Percentiles rank a stretch among this genome's conserved stretches.
phyloP scores from a whole-genome alignment of 768 basidiomycete species.

The Tricholoma matsutake region DNA sequence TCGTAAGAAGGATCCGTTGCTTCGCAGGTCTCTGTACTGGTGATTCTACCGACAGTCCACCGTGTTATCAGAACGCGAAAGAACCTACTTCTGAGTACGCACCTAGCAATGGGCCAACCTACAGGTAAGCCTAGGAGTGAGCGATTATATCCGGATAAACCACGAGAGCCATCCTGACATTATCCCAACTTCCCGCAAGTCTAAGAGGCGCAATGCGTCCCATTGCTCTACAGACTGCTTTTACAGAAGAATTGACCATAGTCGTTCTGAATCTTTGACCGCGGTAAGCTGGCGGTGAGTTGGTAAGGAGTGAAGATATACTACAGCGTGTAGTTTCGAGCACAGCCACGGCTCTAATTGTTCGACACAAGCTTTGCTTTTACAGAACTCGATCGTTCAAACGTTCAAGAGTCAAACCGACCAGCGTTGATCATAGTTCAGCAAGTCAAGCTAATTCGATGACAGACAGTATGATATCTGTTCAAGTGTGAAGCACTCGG shows the following conservation, averaged over 20 bases:
- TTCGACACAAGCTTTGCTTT: too few species aligned
- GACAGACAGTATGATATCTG: too few species aligned
- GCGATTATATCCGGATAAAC: conserved; percentile 6
- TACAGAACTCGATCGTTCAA: too few species aligned
- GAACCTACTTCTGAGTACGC: too few species aligned
- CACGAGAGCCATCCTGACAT: conserved; percentile 51
- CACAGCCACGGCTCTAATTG: too few species aligned
- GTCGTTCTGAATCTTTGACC: background rate
- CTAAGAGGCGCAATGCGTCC: conserved; percentile 82
- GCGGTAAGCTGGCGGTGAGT: too few species aligned
- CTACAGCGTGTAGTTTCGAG: too few species aligned
- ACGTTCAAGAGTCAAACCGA: too few species aligned
- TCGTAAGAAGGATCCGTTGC: conserved; percentile 60
- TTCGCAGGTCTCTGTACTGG: conserved; percentile 44
- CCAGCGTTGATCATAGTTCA: too few species aligned
- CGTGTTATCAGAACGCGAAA: background rate
- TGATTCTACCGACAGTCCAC: conserved; percentile 40
- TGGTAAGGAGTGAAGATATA: too few species aligned
- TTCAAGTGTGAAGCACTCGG: too few species aligned
- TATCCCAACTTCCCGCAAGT: conserved; percentile 92
- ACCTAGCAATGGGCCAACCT: conserved; percentile 40
- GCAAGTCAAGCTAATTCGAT: too few species aligned
- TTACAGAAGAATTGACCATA: conserved; percentile 32
- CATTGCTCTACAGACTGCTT: conserved; percentile 64
- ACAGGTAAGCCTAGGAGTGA: conserved; percentile 63